Conservation (phyloP, 2,329 filamentous ascomycete species). For the Penicillium sp. region DNA sequence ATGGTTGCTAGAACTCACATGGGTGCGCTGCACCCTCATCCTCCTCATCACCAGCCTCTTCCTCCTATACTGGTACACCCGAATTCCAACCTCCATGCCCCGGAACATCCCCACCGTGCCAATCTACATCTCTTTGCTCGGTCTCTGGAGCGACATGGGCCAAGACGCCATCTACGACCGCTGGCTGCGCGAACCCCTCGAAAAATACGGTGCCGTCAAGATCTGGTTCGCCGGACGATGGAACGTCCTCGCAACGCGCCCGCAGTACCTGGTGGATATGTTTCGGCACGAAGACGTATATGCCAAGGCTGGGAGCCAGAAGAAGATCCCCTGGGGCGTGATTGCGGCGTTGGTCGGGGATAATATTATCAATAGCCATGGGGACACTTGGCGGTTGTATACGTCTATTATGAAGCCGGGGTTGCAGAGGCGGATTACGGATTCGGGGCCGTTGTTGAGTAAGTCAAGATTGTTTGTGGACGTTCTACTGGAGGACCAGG, state of each 20-base stretch:
- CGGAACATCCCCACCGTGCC: conserved; percentile 25
- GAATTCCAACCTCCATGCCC: conserved; percentile 22
- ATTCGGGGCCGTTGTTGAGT: conserved; percentile 22
- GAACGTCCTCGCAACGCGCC: conserved; percentile 51
- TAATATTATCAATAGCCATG: conserved; percentile 45
- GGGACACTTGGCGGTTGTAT: conserved; percentile 40
- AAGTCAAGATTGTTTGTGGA: conserved; percentile 29
- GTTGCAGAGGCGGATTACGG: conserved; percentile 33
- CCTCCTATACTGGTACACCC: conserved; percentile 26
- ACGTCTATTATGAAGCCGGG: conserved; percentile 40
- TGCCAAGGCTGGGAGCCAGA: conserved; percentile 45
- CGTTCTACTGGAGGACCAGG: conserved; percentile 25
- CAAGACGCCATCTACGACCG: conserved; percentile 28
- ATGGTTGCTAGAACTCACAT: conserved; percentile 1
- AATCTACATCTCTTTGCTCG: conserved; percentile 29
- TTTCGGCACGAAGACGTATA: conserved; percentile 35
- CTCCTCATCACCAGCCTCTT: conserved; percentile 9
- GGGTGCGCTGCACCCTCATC: background rate
- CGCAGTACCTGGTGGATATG: conserved; percentile 46
- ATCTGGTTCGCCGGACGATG: conserved; percentile 53
- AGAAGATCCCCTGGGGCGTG: conserved; percentile 45
- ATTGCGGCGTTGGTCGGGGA: conserved; percentile 43
- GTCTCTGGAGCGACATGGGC: conserved; percentile 29
- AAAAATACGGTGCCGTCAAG: conserved; percentile 47
- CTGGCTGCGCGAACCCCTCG: conserved; percentile 27